Conservation (phyloP, 495 filamentous ascomycete species). For the Mytilinidion resinicola region DNA sequence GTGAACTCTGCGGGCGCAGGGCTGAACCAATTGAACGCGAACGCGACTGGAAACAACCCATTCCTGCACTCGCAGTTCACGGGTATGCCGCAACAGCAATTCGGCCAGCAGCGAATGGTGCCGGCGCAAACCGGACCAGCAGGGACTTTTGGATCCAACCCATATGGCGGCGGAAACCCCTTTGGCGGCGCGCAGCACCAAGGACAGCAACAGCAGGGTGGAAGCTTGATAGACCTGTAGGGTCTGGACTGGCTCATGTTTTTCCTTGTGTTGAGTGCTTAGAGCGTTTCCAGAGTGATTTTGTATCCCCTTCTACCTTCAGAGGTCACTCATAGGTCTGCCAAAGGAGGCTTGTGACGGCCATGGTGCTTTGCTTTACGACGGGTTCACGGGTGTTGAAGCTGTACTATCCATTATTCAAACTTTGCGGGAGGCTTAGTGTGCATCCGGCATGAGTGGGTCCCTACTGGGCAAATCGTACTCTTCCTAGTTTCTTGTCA, state of each 20-base stretch:
- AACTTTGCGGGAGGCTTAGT: background rate
- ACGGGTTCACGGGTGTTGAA: conserved; percentile 1
- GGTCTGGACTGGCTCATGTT: background rate
- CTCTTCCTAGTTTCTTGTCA: background rate
- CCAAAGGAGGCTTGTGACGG: background rate
- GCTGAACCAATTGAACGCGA: conserved; percentile 57
- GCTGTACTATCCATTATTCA: background rate
- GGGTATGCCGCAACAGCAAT: conserved; percentile 57
- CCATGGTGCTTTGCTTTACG: background rate
- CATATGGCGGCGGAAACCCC: conserved; percentile 53
- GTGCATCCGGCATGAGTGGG: background rate
- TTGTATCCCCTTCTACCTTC: background rate
- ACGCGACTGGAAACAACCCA: conserved; percentile 81
- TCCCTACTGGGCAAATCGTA: too few relatives aligned
- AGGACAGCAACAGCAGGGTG: conserved; percentile 56
- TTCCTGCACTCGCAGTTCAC: conserved; percentile 79
- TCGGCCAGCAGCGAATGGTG: conserved; percentile 41
- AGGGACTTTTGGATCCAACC: conserved; percentile 43
- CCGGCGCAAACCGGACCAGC: conserved; percentile 77
- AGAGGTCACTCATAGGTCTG: background rate
- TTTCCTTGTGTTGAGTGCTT: background rate
- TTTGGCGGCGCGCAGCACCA: conserved; percentile 61
- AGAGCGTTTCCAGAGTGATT: background rate
- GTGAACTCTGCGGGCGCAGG: conserved; percentile 89
- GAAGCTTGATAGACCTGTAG: conserved; percentile 89